These are phyloP conservation scores for Rhizophagus sp. DNA, from an alignment of 192 early-diverging fungal genomes.

Conservation along the genomic window DNA sequence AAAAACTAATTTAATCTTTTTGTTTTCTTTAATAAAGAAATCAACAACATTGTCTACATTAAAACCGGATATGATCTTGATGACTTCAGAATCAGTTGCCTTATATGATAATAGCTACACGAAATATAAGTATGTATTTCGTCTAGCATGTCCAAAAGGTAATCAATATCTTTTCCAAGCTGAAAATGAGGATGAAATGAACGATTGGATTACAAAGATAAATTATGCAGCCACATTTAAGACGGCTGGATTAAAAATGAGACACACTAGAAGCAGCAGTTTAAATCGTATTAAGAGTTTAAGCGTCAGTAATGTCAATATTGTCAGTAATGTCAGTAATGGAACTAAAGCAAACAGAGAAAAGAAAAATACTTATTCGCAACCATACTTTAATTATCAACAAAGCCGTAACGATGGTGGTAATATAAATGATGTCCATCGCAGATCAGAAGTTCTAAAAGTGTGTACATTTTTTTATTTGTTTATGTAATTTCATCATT, in stretches of 20 bases:
- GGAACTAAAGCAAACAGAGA: background rate
- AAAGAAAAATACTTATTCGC: constrained; percentile 27
- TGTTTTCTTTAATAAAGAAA: background rate
- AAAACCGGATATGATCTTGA: constrained; percentile 26
- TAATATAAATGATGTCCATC: background rate
- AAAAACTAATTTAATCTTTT: background rate
- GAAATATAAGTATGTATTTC: constrained; percentile 82
- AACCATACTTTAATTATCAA: constrained; percentile 7
- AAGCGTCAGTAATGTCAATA: background rate
- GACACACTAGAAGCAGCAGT: constrained; percentile 8
- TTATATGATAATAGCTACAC: constrained; percentile 68
- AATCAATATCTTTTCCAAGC: constrained; percentile 75
- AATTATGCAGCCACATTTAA: constrained; percentile 81
- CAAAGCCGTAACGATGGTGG: background rate
- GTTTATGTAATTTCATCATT: background rate
- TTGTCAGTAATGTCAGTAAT: background rate
- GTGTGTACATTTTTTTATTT: background rate
- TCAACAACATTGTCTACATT: constrained; percentile 22
- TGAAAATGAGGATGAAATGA: constrained; percentile 65
- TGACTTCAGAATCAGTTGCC: constrained; percentile 63
- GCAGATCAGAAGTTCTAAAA: constrained; percentile 13
- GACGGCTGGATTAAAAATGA: constrained; percentile 49
- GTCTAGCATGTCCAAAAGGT: constrained; percentile 66
- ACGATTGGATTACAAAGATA: constrained; percentile 80
- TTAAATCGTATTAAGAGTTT: background rate